These are phyloP conservation scores for Sugiyamaella grinbergsii DNA, from an alignment of 1,139 yeast genomes.

Conservation along the genomic window DNA sequence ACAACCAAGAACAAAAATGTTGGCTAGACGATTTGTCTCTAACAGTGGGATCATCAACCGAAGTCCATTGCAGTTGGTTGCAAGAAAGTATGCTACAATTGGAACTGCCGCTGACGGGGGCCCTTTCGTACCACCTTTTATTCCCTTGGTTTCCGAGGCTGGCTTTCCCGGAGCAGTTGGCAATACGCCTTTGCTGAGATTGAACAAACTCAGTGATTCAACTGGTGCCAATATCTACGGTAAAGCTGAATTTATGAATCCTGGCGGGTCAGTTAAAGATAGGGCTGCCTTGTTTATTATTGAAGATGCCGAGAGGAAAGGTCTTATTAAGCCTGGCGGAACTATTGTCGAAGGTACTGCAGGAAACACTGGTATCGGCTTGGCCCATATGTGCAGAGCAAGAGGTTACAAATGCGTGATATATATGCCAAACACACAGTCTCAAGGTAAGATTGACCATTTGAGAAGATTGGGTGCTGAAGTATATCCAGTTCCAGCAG, in stretches of 20 bases:
- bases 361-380: slow-evolving; percentile 86
- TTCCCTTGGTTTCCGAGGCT: slow-evolving; percentile 60
- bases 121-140: slow-evolving; percentile 46
- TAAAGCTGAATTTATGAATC: slow-evolving; percentile 90
- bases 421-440: slow-evolving; percentile 88
- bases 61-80: neutral
- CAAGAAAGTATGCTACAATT: slow-evolving; percentile 13
- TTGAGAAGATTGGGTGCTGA: slow-evolving; percentile 77
- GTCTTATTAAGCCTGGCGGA: slow-evolving; percentile 68
- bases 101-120: slow-evolving; percentile 18
- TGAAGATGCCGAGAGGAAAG: slow-evolving; percentile 75
- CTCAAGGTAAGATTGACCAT: slow-evolving; percentile 74
- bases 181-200: slow-evolving; percentile 76
- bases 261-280: slow-evolving; percentile 93
- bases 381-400: slow-evolving; percentile 84
- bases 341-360: slow-evolving; percentile 73
- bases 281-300: slow-evolving; percentile 82
- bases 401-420: slow-evolving; percentile 82
- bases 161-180: slow-evolving; percentile 83
- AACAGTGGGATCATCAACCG: neutral
- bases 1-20: neutral
- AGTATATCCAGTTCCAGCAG: slow-evolving; percentile 89
- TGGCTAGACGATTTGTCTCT: slow-evolving; percentile 4
- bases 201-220: slow-evolving; percentile 61
- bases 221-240: slow-evolving; percentile 79